Base-by-base conservation (phyloP, 2,329 filamentous ascomycete genomes). In the Aschersonia sp. region DNA sequence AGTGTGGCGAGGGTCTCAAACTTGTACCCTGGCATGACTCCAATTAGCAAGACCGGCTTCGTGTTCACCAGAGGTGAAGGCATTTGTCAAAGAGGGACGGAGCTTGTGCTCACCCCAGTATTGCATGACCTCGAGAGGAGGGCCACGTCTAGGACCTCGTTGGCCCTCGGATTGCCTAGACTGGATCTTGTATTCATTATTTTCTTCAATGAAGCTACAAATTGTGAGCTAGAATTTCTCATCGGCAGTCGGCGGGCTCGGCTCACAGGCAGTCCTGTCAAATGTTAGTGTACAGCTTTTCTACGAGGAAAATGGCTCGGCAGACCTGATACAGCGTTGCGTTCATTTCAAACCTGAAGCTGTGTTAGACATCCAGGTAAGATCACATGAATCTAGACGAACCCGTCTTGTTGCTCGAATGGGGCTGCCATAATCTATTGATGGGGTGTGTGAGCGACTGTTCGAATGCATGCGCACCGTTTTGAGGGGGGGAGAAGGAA, bases 1-100 rank as follows among this genome's bases (percentile, higher is more conserved):
- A 97, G 67, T 2, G 92, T 81, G 6, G 82, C 80, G 2, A 98
- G 66, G 0, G 87, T 84, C 64, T 98, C 92, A 58, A 98, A 98
- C 62, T 98, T 98, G 69, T 98, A 98, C 37, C 90, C 87, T 90
- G 53, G 10, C 22, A 22, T 22, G 22, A 22, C 22, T 22, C 22
- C 22, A 22, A 22, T 22, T 22, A 22, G 22, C 22, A 22, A 22
- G 22, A 22, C 22, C 22, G 22, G 22, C 2, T 22, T 22, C 22
- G 22, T 22, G 22, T 22, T 2, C 2, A 22, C 22, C 22, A 22
- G 22, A 22, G 22, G 22, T 22, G 22, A 22, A 22, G 22, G 22
- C 22, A 22, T 22, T 22, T 37, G 35, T 8, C 12, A 8, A 37
- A 37, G 35, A 12, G 35, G 12, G 35, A 37, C 22, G 22, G 22